phyloP scores from a whole-genome alignment of 257 asterid species.

The Gentiana macrophylla region DNA sequence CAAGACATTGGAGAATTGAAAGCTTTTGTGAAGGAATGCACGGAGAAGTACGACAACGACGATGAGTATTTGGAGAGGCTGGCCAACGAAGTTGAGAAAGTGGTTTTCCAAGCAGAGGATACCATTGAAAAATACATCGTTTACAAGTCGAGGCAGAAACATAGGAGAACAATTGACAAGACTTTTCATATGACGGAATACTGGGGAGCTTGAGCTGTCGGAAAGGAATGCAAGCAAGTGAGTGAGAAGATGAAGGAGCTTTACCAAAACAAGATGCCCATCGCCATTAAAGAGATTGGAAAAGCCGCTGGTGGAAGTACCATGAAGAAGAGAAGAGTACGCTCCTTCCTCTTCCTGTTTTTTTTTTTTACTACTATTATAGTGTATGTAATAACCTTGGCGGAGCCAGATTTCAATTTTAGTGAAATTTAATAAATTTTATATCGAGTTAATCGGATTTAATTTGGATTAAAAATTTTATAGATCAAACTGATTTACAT shows the following conservation, averaged over 20 bases:
- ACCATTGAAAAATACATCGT: constrained; percentile 16
- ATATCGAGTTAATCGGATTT: too few relatives aligned
- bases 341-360: too few relatives aligned
- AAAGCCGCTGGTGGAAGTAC: background rate
- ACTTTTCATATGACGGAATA: background rate
- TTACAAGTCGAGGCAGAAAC: constrained; percentile 2
- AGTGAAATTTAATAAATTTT: too few relatives aligned
- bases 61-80: constrained; percentile 3
- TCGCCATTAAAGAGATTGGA: background rate
- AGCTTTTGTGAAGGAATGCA: constrained; percentile 1
- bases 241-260: constrained; percentile 1
- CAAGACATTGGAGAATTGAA: background rate
- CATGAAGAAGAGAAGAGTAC: background rate
- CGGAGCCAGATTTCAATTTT: too few relatives aligned
- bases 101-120: constrained; percentile 18
- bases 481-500: too few relatives aligned
- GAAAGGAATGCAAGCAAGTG: background rate
- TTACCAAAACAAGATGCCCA: background rate
- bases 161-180: background rate
- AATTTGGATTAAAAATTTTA: too few relatives aligned
- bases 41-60: background rate
- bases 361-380: too few relatives aligned
- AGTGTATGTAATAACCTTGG: too few relatives aligned
- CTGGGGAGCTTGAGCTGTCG: background rate
- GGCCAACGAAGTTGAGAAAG: constrained; percentile 1